Evolutionary conservation across 345 rosid species (phyloP), one percentile per base, ranked within the genome.

Genomic region (Triadica sebifera): DNA sequence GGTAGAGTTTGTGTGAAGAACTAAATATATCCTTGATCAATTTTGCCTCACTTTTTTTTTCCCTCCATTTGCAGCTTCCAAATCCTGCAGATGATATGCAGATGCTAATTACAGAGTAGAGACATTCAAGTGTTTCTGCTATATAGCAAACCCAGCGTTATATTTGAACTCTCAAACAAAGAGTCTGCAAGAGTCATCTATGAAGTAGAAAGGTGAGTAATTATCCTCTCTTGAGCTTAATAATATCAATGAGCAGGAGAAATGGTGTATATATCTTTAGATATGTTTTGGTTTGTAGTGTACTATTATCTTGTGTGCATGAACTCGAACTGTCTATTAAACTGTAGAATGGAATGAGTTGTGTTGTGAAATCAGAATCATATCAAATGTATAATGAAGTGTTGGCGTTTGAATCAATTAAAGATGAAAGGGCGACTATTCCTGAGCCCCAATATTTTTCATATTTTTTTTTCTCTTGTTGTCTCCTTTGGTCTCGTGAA

Each of bases 21-120:
- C 45, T 53, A 19, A 20, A 56, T 6, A 56, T 3, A 10, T 20
- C 20, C 1, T 56, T 22, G 11, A 56, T 56, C 2, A 6, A n/a
- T n/a, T 56, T 56, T 56, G n/a, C 2, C 6, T 13, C n/a, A 13
- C 56, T n/a, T 52, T 4, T 16, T 1, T 16, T 52, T 16, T 13
- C 6, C 17, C 45, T 8, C 16, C 24, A 59, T 78, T 57, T 78
- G 81, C 88, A 88, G 91, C 80, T 84, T 60, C 86, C 91, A 17
- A 37, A 73, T 63, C 73, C 79, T 8, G 65, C 53, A 0, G 76
- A 69, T 19, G 89, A 86, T 51, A 61, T 83, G 73, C 74, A 81
- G 65, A 83, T 84, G 86, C 78, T 88, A 43, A 55, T 82, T 39
- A 83, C 89, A 0, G 86, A 84, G 77, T 88, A 84, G 83, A 61